phyloP scores from a whole-genome alignment of 1,284 basidiomycete species.

The Erythrobasidium hasegawianum region DNA sequence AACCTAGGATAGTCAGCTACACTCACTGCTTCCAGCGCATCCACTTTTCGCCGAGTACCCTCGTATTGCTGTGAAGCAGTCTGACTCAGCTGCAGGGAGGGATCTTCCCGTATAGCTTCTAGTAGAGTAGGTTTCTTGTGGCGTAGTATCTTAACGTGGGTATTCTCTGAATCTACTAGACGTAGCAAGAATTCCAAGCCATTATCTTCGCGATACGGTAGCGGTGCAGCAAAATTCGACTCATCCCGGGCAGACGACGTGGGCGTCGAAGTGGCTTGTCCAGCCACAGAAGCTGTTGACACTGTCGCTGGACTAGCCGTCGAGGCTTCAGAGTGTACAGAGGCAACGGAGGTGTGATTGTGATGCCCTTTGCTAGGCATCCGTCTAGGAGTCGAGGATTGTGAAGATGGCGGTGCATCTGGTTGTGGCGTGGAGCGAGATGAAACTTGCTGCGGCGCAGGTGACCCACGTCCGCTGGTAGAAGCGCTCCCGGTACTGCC shows the following conservation, averaged over 20 bases:
- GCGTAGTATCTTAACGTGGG: background rate
- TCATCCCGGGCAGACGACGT: slow-evolving; percentile 28
- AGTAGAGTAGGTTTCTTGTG: background rate
- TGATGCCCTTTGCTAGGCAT: slow-evolving; percentile 29
- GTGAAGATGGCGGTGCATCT: slow-evolving; percentile 12
- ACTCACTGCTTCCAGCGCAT: slow-evolving; percentile 23
- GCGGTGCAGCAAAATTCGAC: slow-evolving; percentile 10
- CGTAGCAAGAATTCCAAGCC: slow-evolving; percentile 24
- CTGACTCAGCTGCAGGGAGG: background rate
- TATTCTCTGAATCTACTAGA: slow-evolving; percentile 11
- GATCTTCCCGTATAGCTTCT: background rate
- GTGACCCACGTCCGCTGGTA: slow-evolving; percentile 37
- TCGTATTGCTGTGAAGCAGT: slow-evolving; percentile 8
- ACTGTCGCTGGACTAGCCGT: slow-evolving; percentile 15
- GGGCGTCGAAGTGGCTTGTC: slow-evolving; percentile 24
- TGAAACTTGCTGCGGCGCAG: slow-evolving; percentile 38
- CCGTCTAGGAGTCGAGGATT: slow-evolving; percentile 24
- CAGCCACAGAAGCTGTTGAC: slow-evolving; percentile 11
- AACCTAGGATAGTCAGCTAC: no score
- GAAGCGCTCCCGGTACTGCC: slow-evolving; percentile 33
- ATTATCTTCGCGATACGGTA: slow-evolving; percentile 26
- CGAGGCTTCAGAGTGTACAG: slow-evolving; percentile 35
- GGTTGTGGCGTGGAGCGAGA: slow-evolving; percentile 11
- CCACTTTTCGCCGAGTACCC: background rate
- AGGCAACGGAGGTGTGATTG: slow-evolving; percentile 38